Evolutionary conservation across 148 eudicot species (phyloP).

Genomic region (Vaccinium myrtillus): DNA sequence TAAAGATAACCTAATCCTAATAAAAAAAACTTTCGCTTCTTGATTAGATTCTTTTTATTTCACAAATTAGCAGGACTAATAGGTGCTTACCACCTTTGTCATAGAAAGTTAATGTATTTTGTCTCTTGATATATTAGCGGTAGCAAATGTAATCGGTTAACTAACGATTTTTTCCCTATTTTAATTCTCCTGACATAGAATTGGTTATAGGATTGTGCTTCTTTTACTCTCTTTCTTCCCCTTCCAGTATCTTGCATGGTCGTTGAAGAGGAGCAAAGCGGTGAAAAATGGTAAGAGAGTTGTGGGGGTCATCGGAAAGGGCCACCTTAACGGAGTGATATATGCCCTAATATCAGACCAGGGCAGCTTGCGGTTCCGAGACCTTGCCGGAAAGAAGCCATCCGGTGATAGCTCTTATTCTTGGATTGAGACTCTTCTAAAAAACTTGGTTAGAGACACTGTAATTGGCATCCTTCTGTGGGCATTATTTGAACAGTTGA

Average conservation of each 20-base stretch:
- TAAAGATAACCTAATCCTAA: not conserved
- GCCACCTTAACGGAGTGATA: constrained; percentile 91
- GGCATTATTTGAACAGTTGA: constrained; percentile 64
- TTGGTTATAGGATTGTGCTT: not conserved
- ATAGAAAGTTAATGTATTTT: not conserved
- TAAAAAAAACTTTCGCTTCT: not conserved
- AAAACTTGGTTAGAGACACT: constrained; percentile 68
- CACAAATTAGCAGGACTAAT: not conserved
- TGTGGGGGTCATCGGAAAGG: constrained; percentile 93
- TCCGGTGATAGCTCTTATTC: constrained; percentile 28
- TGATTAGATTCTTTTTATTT: not conserved
- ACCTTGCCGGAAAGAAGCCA: constrained; percentile 62
- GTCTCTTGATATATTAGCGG: not conserved
- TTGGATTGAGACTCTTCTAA: constrained; percentile 49
- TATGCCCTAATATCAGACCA: constrained; percentile 75
- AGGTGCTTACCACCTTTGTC: not conserved
- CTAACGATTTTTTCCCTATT: not conserved
- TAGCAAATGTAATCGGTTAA: not conserved
- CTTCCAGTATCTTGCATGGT: constrained; percentile 90
- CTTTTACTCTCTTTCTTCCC: not conserved
- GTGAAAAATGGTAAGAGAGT: constrained; percentile 75
- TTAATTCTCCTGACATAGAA: not conserved
- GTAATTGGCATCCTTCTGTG: constrained; percentile 69
- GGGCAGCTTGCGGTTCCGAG: constrained; percentile 76
- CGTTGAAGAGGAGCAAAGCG: constrained; percentile 94